These are phyloP conservation scores for Candida adriatica DNA, from an alignment of 805 yeast genomes.

Conservation along the genomic window DNA sequence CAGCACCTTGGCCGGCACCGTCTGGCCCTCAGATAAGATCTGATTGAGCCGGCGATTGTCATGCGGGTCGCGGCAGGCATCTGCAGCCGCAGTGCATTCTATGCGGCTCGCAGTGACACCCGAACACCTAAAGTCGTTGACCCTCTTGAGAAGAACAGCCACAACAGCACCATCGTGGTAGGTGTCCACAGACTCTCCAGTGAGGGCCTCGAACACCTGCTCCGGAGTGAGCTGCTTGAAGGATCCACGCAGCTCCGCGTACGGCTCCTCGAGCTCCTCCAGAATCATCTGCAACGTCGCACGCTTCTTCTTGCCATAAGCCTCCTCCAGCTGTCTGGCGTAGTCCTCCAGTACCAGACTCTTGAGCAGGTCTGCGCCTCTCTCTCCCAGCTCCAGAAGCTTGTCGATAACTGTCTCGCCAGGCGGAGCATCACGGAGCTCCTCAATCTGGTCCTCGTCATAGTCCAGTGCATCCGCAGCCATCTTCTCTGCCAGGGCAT, in stretches of 20 bases:
- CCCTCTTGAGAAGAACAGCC: conserved; percentile 67
- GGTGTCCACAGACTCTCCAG: conserved; percentile 74
- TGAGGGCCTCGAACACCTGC: conserved; percentile 81
- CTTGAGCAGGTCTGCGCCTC: conserved; percentile 62
- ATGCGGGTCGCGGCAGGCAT: conserved; percentile 35
- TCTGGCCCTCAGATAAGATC: conserved; percentile 58
- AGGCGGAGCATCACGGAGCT: conserved; percentile 57
- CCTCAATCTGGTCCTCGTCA: conserved; percentile 88
- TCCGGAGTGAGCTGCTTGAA: conserved; percentile 56
- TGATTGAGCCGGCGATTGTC: conserved; percentile 32
- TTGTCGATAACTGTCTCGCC: conserved; percentile 65
- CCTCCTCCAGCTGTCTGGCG: conserved; percentile 77
- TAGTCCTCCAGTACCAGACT: conserved; percentile 86
- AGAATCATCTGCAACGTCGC: conserved; percentile 78
- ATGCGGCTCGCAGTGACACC: conserved; percentile 54
- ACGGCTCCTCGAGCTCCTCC: conserved; percentile 82
- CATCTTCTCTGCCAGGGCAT: conserved; percentile 92
- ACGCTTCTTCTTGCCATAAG: conserved; percentile 66
- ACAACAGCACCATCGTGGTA: conserved; percentile 64
- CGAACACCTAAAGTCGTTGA: conserved; percentile 37
- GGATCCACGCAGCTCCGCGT: conserved; percentile 74
- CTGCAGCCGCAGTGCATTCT: conserved; percentile 44
- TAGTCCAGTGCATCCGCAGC: conserved; percentile 96
- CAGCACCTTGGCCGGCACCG: conserved; percentile 75
- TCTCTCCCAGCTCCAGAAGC: conserved; percentile 56